Evolutionary conservation across 23 red algal genomes (phyloP), one percentile per base, ranked within the genome.

Genomic region (Gracilaria caudata): DNA sequence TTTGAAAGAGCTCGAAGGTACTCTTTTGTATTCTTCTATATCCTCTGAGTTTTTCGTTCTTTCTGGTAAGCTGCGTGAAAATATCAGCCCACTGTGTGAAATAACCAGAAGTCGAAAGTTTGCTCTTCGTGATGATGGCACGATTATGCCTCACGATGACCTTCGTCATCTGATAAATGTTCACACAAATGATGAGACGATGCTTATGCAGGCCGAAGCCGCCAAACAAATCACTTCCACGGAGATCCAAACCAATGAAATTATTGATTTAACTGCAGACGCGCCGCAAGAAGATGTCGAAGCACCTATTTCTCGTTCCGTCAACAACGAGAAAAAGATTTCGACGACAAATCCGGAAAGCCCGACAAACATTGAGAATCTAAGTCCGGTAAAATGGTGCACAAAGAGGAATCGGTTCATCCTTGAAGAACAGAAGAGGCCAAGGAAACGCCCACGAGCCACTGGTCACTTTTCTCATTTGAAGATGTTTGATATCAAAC

Each of bases 101-200:
- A 17, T 81, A 24, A 81, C 46, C 20, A 37, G 87, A 26, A 57
- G 54, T 40, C 71, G 66, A 28, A 91, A 74, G 66, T 91, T 91
- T 82, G 13, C 57, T 3, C 61, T 91, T 17, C 78, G 70, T 72
- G 60, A 73, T 12, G 63, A 81, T 54, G 87, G 87, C 14, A 89
- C 85, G 11, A 20, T 89, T 21, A 40, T 30, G 17, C 49, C 49
- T 51, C 85, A 89, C 21, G 63, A 64, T 51, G 85, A 89, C 61
- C 70, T 89, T 47, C 47, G 29, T 47, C 38, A 78, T 41, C 44
- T 89, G 28, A 19, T 89, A 34, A 49, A 58, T 55, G 78, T 82
- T 53, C 53, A 64, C 37, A 43, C 43, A 3, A 43, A 43, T 40
- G 53, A 73, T 13, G 61, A 91, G 36, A 82, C 87, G 24, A 60